These are phyloP conservation scores for Saccharomyces paradoxus DNA, from an alignment of 805 yeast species.

Conservation along the genomic window DNA sequence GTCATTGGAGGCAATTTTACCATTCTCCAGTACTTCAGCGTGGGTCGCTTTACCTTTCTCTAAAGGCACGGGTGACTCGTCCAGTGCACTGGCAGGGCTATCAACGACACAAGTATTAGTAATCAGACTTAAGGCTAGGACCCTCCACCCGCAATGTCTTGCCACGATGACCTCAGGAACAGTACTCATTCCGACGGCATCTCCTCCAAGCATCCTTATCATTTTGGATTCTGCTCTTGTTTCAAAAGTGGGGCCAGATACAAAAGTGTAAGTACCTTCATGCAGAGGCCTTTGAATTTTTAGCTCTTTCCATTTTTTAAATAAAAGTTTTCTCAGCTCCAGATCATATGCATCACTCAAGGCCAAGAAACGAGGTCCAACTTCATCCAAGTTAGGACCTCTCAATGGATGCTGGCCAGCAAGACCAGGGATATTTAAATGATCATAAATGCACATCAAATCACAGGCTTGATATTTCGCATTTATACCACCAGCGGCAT, in stretches of 20 bases:
- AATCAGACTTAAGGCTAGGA: slow-evolving; percentile 76
- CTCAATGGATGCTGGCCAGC: slow-evolving; percentile 81
- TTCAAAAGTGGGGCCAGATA: slow-evolving; percentile 91
- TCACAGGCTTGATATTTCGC: slow-evolving; percentile 68
- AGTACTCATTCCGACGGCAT: slow-evolving; percentile 96
- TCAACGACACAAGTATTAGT: slow-evolving; percentile 75
- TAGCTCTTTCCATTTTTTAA: slow-evolving; percentile 44
- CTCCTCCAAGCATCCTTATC: slow-evolving; percentile 69
- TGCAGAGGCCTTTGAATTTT: slow-evolving; percentile 50
- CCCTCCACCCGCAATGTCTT: slow-evolving; percentile 75
- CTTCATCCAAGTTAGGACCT: slow-evolving; percentile 72
- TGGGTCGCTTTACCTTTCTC: slow-evolving; percentile 81
- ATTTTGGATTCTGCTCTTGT: slow-evolving; percentile 84
- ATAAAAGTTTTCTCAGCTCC: slow-evolving; percentile 55
- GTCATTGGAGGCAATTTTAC: slow-evolving; percentile 71
- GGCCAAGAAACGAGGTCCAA: slow-evolving; percentile 85
- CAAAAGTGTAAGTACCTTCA: slow-evolving; percentile 82
- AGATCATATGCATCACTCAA: slow-evolving; percentile 84
- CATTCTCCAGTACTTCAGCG: slow-evolving; percentile 82
- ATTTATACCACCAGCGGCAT: slow-evolving; percentile 92
- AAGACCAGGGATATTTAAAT: slow-evolving; percentile 83
- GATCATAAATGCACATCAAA: slow-evolving; percentile 84
- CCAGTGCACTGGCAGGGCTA: slow-evolving; percentile 59
- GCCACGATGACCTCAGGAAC: slow-evolving; percentile 94
- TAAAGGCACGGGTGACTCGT: slow-evolving; percentile 42